A percentile compares a stretch with the other conserved stretches of the same genome.
Conservation (phyloP, 768 basidiomycete genomes). For the Suillus subalutaceus region DNA sequence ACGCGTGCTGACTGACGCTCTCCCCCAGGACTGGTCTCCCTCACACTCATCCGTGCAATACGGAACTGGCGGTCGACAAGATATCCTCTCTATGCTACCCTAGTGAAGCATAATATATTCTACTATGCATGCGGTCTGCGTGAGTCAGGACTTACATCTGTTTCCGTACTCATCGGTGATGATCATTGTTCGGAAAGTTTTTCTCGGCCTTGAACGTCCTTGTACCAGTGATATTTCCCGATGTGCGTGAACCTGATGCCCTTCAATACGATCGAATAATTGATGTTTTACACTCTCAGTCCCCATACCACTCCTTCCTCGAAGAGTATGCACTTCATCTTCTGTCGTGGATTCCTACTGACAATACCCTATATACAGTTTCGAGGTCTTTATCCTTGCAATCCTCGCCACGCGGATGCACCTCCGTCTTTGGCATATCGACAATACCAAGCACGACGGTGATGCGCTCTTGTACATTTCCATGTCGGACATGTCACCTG, state of each 20-base stretch:
- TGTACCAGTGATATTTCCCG: not conserved
- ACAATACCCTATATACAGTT: not conserved
- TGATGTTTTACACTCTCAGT: not conserved
- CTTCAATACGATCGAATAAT: not conserved
- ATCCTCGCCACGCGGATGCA: conserved; percentile 3
- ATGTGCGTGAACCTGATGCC: not conserved
- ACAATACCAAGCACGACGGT: too few species aligned
- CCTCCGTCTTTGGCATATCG: not conserved
- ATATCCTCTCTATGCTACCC: not conserved
- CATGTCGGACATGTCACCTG: not conserved
- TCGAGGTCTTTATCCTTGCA: not conserved
- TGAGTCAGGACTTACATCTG: not conserved
- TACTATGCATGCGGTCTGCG: not conserved
- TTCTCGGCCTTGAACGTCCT: not conserved
- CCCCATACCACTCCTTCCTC: not conserved
- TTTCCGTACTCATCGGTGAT: not conserved
- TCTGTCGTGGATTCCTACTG: not conserved
- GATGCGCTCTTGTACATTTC: not conserved
- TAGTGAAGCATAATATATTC: not conserved
- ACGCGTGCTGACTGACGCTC: not conserved
- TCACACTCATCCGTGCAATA: not conserved
- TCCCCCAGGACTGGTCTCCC: not conserved
- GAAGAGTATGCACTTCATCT: not conserved
- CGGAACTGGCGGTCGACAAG: not conserved
- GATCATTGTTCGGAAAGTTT: not conserved